phyloP scores from a whole-genome alignment of 202 grass and related monocot genomes.

The Carex arenaria region DNA sequence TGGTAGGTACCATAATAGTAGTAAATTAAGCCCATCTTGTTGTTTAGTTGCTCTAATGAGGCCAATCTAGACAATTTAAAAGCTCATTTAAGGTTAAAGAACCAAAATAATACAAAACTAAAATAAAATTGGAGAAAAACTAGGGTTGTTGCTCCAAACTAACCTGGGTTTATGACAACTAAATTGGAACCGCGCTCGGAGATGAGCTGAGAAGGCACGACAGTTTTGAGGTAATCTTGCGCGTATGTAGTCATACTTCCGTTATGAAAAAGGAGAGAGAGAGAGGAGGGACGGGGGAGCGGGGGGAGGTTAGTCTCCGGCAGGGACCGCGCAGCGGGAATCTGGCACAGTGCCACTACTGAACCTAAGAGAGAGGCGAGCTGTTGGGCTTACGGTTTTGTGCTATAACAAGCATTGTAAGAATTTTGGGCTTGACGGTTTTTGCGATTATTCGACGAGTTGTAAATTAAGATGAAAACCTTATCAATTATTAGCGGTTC shows the following conservation, averaged over 20 bases:
- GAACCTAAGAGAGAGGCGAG: not conserved
- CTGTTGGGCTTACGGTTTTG: not conserved
- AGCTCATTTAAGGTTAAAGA: not conserved
- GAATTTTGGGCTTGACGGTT: not conserved
- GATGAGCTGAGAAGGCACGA: conserved; percentile 87
- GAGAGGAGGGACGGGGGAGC: not conserved
- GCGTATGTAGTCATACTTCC: conserved; percentile 17
- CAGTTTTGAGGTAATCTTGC: conserved; percentile 85
- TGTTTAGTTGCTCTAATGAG: not conserved
- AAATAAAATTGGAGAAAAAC: not conserved
- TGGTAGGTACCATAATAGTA: not conserved
- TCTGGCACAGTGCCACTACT: not conserved
- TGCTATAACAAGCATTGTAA: not conserved
- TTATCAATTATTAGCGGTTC: no score
- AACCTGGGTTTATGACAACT: conserved; percentile 96
- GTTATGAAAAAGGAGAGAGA: not conserved
- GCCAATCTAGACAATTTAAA: not conserved
- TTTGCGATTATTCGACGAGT: no score
- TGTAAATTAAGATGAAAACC: no score
- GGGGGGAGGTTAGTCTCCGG: not conserved
- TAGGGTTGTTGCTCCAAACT: conserved; percentile 18
- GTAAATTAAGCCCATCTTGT: not conserved
- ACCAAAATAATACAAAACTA: not conserved
- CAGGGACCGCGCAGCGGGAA: not conserved
- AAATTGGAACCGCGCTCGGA: conserved; percentile 82